Evolutionary conservation across 768 basidiomycete genomes (phyloP).

Genomic region (Calocera viscosa): DNA sequence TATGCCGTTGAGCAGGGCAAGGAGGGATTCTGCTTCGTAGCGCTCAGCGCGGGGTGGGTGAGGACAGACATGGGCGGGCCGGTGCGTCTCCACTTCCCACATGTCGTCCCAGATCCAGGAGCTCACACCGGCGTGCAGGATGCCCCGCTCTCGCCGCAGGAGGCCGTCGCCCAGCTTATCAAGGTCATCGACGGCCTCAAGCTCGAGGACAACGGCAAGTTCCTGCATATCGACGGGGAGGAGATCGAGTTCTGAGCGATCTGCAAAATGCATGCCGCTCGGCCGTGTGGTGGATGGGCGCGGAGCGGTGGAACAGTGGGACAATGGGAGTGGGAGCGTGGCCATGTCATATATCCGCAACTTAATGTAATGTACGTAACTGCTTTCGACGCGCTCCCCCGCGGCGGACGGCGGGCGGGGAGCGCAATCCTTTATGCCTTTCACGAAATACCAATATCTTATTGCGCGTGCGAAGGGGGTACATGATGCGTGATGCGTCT

Average conservation of each 20-base stretch:
- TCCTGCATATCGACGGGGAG: neutral
- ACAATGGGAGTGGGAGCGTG: neutral
- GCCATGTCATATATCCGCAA: neutral
- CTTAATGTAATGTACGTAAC: neutral
- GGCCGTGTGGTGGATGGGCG: neutral
- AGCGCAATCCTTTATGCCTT: no score
- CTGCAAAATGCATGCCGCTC: no score
- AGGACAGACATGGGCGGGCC: conserved; percentile 6
- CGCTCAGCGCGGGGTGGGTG: conserved; percentile 7
- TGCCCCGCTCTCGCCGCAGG: neutral
- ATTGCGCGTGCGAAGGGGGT: no score
- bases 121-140: neutral
- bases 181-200: neutral
- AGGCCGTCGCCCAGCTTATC: neutral
- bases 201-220: neutral
- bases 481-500: no score
- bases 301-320: neutral
- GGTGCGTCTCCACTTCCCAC: neutral
- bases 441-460: no score
- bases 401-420: no score
- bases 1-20: neutral
- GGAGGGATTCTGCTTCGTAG: neutral
- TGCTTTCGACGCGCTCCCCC: no score
- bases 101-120: neutral
- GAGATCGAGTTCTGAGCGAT: conserved; percentile 8